Evolutionary conservation across 306 rosid genomes (phyloP).

Genomic region (Vigna nakashimae): DNA sequence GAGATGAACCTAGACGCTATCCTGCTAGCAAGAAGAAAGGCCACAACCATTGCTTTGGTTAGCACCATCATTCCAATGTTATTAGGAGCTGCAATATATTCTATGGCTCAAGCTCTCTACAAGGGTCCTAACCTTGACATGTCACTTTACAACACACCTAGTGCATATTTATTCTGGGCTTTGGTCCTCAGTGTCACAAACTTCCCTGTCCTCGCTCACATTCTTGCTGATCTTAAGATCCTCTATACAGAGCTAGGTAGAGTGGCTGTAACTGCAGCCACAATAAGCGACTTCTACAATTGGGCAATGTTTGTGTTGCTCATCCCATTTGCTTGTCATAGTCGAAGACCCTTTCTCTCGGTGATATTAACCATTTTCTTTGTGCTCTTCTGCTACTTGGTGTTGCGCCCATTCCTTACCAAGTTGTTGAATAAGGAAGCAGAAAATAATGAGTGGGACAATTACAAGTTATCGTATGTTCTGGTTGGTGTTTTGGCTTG

Average conservation of each 20-base stretch:
- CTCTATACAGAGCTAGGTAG: conserved; percentile 48
- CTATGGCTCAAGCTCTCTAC: background rate
- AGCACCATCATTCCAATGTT: conserved; percentile 48
- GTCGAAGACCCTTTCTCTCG: background rate
- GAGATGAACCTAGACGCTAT: conserved; percentile 50
- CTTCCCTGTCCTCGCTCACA: conserved; percentile 48
- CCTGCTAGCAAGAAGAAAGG: conserved; percentile 30
- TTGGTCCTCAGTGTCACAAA: conserved; percentile 41
- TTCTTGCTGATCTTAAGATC: conserved; percentile 53
- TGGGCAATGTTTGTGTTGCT: conserved; percentile 47
- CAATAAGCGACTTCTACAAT: conserved; percentile 44
- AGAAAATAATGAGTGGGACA: conserved; percentile 19
- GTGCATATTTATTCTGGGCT: conserved; percentile 42
- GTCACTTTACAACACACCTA: background rate
- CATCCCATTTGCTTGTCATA: conserved; percentile 12
- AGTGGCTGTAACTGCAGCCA: conserved; percentile 45
- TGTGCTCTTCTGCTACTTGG: background rate
- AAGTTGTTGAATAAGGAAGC: background rate
- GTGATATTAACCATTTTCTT: background rate
- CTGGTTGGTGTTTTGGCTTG: conserved; percentile 34
- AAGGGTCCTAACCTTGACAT: background rate
- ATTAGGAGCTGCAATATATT: conserved; percentile 31
- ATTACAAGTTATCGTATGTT: conserved; percentile 34
- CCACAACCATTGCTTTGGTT: conserved; percentile 38
- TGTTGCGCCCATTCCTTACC: conserved; percentile 37